Base-by-base conservation (phyloP, 108 stramenopile species). In the Asterionellopsis glacialis region DNA sequence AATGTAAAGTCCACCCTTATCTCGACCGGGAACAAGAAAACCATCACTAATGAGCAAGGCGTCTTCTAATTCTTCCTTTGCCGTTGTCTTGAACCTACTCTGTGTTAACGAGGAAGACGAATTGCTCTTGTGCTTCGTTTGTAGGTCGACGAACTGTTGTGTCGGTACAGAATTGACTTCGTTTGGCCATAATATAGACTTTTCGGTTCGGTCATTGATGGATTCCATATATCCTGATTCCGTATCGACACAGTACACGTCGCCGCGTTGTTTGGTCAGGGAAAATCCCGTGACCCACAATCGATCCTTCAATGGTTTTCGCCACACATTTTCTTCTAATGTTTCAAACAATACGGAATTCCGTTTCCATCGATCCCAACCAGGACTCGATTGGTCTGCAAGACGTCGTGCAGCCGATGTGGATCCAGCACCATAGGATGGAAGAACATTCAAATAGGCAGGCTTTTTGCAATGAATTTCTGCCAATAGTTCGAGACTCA, bases 11-110 rank as follows among this genome's bases (percentile, higher is more conserved):
- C 95, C 96, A 0, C 96, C 96, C 58, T 90, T 90, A 57, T 90
- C 86, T 58, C 87, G 90, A 23, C 95, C 95, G 6, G 96, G 96
- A n/a, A 96, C 87, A 14, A 97, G 67, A 72, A 97, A 97, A 10
- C 96, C 96, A 68, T 97, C 96, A 9, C 88, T 79, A 0, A 97
- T 81, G 39, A 97, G 69, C 15, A 96, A 63, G 0, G 90, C 94
- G 64, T 88, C 89, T 24, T 87, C 75, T 14, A 41, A 12, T 19
- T 59, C 53, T 38, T 42, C 25, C 11, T 38, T 40, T 38, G 33
- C 55, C 40, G 53, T 41, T 33, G 49, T 56, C 27, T 25, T 40
- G 3, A 15, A 16, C 2, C 58, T 39, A 11, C 47, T 13, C 15
- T 4, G 51, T 38, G 38, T 38, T 6, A 26, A 23, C 39, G 53